Conservation (phyloP, 2,329 filamentous ascomycete species). For the Claviceps monticola region DNA sequence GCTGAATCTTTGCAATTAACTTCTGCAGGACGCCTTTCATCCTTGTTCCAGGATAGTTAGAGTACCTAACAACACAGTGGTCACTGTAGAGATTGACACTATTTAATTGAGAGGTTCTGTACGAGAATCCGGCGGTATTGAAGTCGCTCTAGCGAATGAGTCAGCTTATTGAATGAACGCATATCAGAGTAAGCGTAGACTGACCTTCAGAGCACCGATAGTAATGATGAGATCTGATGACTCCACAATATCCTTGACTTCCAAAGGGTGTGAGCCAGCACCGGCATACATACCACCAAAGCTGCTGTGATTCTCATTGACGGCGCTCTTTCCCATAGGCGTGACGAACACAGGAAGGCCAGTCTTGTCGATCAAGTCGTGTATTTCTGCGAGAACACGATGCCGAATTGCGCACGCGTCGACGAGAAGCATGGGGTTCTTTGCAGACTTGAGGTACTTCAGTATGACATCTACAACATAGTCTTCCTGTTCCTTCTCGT, state of each 20-base stretch:
- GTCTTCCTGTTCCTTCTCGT: slow-evolving; percentile 58
- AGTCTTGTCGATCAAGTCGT: slow-evolving; percentile 58
- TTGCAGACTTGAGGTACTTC: slow-evolving; percentile 56
- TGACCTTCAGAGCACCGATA: slow-evolving; percentile 47
- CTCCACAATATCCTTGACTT: slow-evolving; percentile 51
- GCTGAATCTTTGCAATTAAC: slow-evolving; percentile 45
- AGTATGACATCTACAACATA: slow-evolving; percentile 73
- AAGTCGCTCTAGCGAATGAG: slow-evolving; percentile 47
- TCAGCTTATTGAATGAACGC: background rate
- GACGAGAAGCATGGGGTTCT: slow-evolving; percentile 64
- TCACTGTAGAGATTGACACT: slow-evolving; percentile 73
- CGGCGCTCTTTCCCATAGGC: slow-evolving; percentile 76
- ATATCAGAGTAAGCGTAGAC: background rate
- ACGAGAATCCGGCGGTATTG: slow-evolving; percentile 73
- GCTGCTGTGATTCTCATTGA: slow-evolving; percentile 61
- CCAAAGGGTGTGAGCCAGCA: slow-evolving; percentile 51
- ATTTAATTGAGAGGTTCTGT: slow-evolving; percentile 60
- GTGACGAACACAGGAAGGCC: slow-evolving; percentile 73
- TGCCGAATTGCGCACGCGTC: slow-evolving; percentile 76
- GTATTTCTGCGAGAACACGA: slow-evolving; percentile 56
- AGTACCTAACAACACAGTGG: slow-evolving; percentile 59
- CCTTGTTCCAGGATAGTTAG: slow-evolving; percentile 61
- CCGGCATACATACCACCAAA: slow-evolving; percentile 80
- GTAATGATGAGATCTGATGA: slow-evolving; percentile 56
- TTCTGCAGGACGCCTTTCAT: slow-evolving; percentile 69